Percentiles rank a stretch among this genome's conserved stretches.
Evolutionary conservation across 208 protist genomes (phyloP).

Genomic region (Trypanosoma scelopori): DNA sequence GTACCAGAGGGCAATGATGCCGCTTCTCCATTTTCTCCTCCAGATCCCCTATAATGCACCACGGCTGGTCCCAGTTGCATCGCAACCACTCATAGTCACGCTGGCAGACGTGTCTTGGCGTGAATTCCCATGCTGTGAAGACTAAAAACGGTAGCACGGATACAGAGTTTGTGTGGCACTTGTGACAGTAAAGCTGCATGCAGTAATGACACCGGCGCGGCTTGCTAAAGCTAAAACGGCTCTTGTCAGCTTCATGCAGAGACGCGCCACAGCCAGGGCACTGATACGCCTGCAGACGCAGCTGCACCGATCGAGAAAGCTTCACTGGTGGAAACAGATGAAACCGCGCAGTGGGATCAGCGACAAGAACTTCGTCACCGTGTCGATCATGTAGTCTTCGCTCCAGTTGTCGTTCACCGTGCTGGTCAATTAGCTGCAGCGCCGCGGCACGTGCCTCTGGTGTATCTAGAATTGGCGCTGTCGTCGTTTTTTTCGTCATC

Average conservation of each 20-base stretch:
- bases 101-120: conserved; percentile 7
- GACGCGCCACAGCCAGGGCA: background rate
- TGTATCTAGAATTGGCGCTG: conserved; percentile 3
- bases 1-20: background rate
- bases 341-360: background rate
- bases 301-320: conserved; percentile 4
- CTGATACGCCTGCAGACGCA: conserved; percentile 3
- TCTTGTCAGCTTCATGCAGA: background rate
- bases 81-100: conserved; percentile 19
- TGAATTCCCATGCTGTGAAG: conserved; percentile 12
- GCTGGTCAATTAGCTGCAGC: background rate
- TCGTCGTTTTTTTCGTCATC: background rate
- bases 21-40: conserved; percentile 2
- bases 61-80: background rate
- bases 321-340: background rate
- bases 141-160: conserved; percentile 14
- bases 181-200: conserved; percentile 16
- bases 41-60: background rate
- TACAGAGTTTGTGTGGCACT: conserved; percentile 6
- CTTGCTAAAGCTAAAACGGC: background rate
- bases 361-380: background rate
- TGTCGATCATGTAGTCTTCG: background rate
- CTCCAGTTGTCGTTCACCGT: background rate
- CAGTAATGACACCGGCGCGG: conserved; percentile 28
- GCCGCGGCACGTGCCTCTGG: conserved; percentile 1